Conservation (phyloP, 140 eudicot species). For the Stevia rebaudiana region DNA sequence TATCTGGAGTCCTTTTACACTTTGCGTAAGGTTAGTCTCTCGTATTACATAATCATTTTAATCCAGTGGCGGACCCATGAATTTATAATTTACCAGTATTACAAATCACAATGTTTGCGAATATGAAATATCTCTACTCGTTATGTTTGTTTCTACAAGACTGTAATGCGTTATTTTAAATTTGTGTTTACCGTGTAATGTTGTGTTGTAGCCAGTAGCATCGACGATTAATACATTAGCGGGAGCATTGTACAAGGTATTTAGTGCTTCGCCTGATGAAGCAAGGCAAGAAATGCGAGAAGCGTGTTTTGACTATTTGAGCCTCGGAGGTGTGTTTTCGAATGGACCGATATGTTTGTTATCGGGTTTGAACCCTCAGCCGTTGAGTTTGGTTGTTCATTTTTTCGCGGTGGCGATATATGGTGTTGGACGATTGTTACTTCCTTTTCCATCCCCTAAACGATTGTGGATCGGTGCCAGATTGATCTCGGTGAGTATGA, state of each 20-base stretch:
- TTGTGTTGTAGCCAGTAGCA: conserved; percentile 56
- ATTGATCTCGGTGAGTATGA: conserved; percentile 39
- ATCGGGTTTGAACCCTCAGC: conserved; percentile 56
- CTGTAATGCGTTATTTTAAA: conserved; percentile 3
- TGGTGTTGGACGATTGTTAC: conserved; percentile 51
- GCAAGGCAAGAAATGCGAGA: conserved; percentile 65
- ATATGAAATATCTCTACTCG: too few species aligned
- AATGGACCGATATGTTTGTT: conserved; percentile 50
- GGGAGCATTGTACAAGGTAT: conserved; percentile 54
- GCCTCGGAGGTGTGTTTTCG: conserved; percentile 56
- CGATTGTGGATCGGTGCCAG: conserved; percentile 57
- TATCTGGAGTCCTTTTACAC: conserved; percentile 67
- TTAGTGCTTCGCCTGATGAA: conserved; percentile 60
- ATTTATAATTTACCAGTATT: neutral
- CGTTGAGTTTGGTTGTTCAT: conserved; percentile 47
- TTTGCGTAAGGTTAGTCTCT: conserved; percentile 45
- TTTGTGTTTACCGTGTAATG: neutral
- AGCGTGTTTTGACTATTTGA: conserved; percentile 56
- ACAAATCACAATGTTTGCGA: too few species aligned
- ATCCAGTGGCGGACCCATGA: neutral
- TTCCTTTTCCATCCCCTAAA: conserved; percentile 55
- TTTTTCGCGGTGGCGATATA: conserved; percentile 68
- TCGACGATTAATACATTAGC: conserved; percentile 67
- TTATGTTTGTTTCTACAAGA: conserved; percentile 1
- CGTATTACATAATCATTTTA: neutral